Base-by-base conservation (phyloP, 176 grass and related monocot species). In the Carex myosuroides region DNA sequence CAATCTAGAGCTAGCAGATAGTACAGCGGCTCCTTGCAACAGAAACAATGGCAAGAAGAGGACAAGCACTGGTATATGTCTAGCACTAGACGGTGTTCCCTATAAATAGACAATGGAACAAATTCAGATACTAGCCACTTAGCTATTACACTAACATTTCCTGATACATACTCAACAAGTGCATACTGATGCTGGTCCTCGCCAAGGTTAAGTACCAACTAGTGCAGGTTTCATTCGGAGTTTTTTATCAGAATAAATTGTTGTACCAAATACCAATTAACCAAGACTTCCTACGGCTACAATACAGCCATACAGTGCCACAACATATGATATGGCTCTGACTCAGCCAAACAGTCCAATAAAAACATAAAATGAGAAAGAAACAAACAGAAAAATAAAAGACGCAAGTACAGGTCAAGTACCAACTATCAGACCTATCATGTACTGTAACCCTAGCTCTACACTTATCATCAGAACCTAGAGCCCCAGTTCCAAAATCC, bases 1-100 rank as follows among this genome's bases (percentile, higher is more conserved):
- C 59, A 98, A 88, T 98, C 95, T 98, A 87, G 89, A 87, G 30
- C 89, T 41, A 69, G 92, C 82, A 84, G 92, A 98, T 87, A 98
- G 62, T 60, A 92, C 89, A 78, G 90, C 92, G 65, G 90, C 71
- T 70, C 92, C 95, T 98, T 98, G 92, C 81, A 98, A 68, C 87
- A 94, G 70, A 91, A 94, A 98, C 39, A 98, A 72, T 18, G 95
- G 95, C 70, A 84, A 93, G 83, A 98, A 98, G 87, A 98, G 92
- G 73, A 64, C 92, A 29, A 93, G 88, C 82, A 91, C 92, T 52
- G 95, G 95, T 83, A 98, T 93, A 83, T 91, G 61, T 60, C 61
- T 89, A 84, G 95, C 92, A n/a, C 92, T 88, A 86, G 87, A 65
- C 32, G 95, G 95, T 64, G 92, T 98, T 63, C 90, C 95, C 95